Conservation (phyloP, 1,284 basidiomycete species). For the Neonothopanus nambi region DNA sequence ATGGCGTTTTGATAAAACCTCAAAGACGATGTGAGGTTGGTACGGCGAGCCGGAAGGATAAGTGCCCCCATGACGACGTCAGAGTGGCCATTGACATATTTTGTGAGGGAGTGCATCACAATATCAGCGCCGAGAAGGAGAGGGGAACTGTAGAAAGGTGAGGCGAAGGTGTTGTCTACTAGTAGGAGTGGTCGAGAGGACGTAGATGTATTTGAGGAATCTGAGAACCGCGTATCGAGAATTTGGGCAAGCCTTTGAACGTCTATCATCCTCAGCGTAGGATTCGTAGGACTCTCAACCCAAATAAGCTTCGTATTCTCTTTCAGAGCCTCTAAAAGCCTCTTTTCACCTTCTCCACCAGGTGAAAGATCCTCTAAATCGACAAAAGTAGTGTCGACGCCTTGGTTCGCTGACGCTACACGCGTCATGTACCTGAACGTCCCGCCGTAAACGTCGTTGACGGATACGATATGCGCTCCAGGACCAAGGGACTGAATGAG, state of each 20-base stretch:
- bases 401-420: slow-evolving; percentile 74
- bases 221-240: too few relatives aligned
- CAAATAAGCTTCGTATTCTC: slow-evolving; percentile 94
- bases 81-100: slow-evolving; percentile 93
- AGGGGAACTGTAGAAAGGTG: slow-evolving; percentile 90
- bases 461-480: slow-evolving; percentile 80
- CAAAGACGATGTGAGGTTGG: slow-evolving; percentile 33
- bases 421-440: slow-evolving; percentile 85
- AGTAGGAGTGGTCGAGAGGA: slow-evolving; percentile 72
- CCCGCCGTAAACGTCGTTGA: slow-evolving; percentile 93
- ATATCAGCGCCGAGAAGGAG: slow-evolving; percentile 84
- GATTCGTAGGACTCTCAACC: slow-evolving; percentile 96
- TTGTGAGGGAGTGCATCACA: slow-evolving; percentile 81
- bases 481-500: slow-evolving; percentile 77
- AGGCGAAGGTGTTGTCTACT: slow-evolving; percentile 92
- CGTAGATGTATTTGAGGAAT: too few relatives aligned
- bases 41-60: slow-evolving; percentile 64
- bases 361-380: slow-evolving; percentile 65
- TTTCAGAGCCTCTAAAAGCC: slow-evolving; percentile 59
- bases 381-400: slow-evolving; percentile 80
- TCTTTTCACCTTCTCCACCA: slow-evolving; percentile 53
- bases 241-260: slow-evolving; percentile 54
- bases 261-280: slow-evolving; percentile 86
- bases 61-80: slow-evolving; percentile 89
- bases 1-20: slow-evolving; percentile 93